A percentile compares a stretch with the other conserved stretches of the same genome.
phyloP scores from a whole-genome alignment of 2,329 filamentous ascomycete genomes.

The Fusarium sp. region DNA sequence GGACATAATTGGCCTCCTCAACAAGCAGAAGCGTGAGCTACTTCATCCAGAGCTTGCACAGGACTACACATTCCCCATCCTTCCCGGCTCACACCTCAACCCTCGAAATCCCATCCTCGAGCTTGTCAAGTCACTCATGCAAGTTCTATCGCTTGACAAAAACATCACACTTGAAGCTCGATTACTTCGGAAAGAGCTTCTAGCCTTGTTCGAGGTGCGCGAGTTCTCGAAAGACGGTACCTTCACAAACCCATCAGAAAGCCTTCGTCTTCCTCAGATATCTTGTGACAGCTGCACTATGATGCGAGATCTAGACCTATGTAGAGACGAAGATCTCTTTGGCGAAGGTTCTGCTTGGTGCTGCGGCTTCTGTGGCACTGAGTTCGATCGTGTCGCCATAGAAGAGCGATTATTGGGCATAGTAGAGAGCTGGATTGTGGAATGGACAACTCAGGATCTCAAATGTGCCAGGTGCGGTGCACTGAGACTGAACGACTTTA shows the following conservation, averaged over 20 bases:
- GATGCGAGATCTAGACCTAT: conserved; percentile 88
- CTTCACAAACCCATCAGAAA: conserved; percentile 85
- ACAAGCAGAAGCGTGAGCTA: conserved; percentile 86
- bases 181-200: conserved; percentile 85
- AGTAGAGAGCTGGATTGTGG: conserved; percentile 77
- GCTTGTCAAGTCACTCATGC: conserved; percentile 91
- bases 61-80: conserved; percentile 85
- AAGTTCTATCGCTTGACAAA: conserved; percentile 90
- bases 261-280: conserved; percentile 76
- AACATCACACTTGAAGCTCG: conserved; percentile 89
- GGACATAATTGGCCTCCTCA: conserved; percentile 82
- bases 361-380: conserved; percentile 78
- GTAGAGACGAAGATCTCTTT: conserved; percentile 85
- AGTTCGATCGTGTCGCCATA: conserved; percentile 80
- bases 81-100: conserved; percentile 74
- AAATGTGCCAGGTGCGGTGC: conserved; percentile 79
- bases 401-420: conserved; percentile 84
- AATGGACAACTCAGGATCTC: conserved; percentile 90
- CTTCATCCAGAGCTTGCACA: conserved; percentile 86
- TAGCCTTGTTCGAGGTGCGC: conserved; percentile 90
- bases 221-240: conserved; percentile 91
- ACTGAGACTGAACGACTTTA: conserved; percentile 87
- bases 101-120: conserved; percentile 79
- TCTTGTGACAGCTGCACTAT: conserved; percentile 93
- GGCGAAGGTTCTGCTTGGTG: conserved; percentile 67